A percentile compares a stretch with the other conserved stretches of the same genome.
Evolutionary conservation across 2,329 filamentous ascomycete species (phyloP).

Genomic region (Aspergillus candidus): DNA sequence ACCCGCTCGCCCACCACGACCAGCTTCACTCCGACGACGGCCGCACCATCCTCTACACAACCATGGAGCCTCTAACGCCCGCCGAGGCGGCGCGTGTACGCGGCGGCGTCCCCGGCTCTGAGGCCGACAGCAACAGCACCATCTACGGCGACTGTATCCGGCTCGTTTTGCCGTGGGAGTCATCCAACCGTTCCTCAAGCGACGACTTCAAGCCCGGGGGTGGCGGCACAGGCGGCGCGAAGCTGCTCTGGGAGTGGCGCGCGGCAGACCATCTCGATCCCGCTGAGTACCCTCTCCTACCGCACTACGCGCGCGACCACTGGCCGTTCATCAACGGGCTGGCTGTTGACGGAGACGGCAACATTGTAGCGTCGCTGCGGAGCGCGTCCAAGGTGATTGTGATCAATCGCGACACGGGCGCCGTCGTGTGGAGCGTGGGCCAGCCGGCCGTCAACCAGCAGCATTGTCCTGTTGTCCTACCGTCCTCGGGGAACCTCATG

Average conservation of each 20-base stretch:
- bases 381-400: slow-evolving; percentile 40
- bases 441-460: slow-evolving; percentile 40
- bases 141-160: slow-evolving; percentile 41
- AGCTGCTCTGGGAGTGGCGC: slow-evolving; percentile 41
- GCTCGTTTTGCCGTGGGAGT: slow-evolving; percentile 30
- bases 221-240: slow-evolving; percentile 20
- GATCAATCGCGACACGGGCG: slow-evolving; percentile 36
- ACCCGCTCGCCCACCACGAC: slow-evolving; percentile 43
- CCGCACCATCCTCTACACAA: slow-evolving; percentile 37
- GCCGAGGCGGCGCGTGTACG: slow-evolving; percentile 33
- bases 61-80: slow-evolving; percentile 34
- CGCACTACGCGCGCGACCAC: slow-evolving; percentile 30
- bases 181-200: slow-evolving; percentile 13
- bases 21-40: slow-evolving; percentile 43
- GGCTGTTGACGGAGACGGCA: slow-evolving; percentile 33
- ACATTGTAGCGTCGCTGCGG: slow-evolving; percentile 40
- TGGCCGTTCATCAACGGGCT: slow-evolving; percentile 45
- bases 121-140: slow-evolving; percentile 16
- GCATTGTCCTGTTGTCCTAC: slow-evolving; percentile 40
- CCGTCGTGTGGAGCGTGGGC: slow-evolving; percentile 40
- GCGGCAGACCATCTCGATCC: slow-evolving; percentile 38
- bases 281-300: slow-evolving; percentile 36
- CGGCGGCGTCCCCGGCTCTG: slow-evolving; percentile 39
- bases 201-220: slow-evolving; percentile 14
- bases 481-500: slow-evolving; percentile 38